Conservation (phyloP, 2,329 filamentous ascomycete genomes). For the Talaromyces atroroseus region DNA sequence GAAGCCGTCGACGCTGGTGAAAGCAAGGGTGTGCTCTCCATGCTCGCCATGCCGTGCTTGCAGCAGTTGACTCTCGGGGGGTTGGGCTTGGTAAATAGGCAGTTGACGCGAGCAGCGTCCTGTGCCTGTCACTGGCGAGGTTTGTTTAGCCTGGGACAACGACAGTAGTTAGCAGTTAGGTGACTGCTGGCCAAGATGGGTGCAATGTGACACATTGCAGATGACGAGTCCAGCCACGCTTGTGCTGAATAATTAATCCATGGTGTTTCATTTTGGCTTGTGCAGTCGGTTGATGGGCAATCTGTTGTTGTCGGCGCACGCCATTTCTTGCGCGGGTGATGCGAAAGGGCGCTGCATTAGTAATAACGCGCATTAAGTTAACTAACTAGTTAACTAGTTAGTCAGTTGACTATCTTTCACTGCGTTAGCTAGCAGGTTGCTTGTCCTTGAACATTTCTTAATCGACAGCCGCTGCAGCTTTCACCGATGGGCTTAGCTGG, state of each 20-base stretch:
- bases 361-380: neutral
- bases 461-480: no score
- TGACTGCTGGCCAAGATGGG: neutral
- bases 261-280: neutral
- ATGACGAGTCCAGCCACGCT: neutral
- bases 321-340: constrained; percentile 10
- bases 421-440: no score
- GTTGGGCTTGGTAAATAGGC: neutral
- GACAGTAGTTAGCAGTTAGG: neutral
- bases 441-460: no score
- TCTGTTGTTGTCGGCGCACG: constrained; percentile 5
- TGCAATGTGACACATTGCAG: neutral
- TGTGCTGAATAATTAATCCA: neutral
- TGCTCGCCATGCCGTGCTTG: neutral
- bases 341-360: constrained; percentile 5
- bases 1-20: constrained; percentile 1
- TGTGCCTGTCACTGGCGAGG: neutral
- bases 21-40: constrained; percentile 6
- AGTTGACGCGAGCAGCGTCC: neutral
- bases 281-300: neutral
- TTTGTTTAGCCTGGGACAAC: neutral
- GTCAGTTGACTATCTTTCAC: no score
- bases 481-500: no score
- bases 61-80: neutral
- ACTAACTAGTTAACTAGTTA: no score